Percentiles rank a stretch among this genome's conserved stretches.
These are phyloP conservation scores for Hyaloscypha finlandica DNA, from an alignment of 495 filamentous ascomycete species.

Conservation along the genomic window DNA sequence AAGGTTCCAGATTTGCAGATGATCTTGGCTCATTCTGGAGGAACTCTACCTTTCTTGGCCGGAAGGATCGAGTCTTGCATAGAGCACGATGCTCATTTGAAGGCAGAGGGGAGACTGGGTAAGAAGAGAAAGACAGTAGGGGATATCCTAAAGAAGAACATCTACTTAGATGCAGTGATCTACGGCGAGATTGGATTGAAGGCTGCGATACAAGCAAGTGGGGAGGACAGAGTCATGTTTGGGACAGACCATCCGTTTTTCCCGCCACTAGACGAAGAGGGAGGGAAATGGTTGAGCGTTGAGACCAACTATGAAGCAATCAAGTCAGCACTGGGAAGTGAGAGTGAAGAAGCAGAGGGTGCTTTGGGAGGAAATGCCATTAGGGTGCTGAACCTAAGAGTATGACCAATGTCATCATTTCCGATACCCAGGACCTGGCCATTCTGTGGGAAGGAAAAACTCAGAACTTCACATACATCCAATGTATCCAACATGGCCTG, in stretches of 20 bases:
- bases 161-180: constrained; percentile 76
- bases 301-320: constrained; percentile 76
- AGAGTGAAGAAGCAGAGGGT: constrained; percentile 46
- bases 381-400: constrained; percentile 55
- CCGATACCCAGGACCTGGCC: background rate
- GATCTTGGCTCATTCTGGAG: constrained; percentile 85
- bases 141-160: constrained; percentile 82
- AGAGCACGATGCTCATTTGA: constrained; percentile 73
- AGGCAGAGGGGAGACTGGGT: constrained; percentile 46
- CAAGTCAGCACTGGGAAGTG: constrained; percentile 54
- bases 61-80: constrained; percentile 89
- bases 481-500: background rate
- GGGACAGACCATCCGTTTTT: constrained; percentile 97
- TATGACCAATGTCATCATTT: constrained; percentile 6
- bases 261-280: constrained; percentile 67
- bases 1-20: constrained; percentile 68
- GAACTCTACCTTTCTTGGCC: constrained; percentile 85
- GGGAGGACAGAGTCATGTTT: constrained; percentile 46
- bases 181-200: constrained; percentile 34
- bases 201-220: constrained; percentile 33
- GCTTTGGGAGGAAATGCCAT: constrained; percentile 75
- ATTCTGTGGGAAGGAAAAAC: background rate
- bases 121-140: constrained; percentile 61
- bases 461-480: too few species aligned
- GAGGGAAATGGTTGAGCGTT: constrained; percentile 81